Conservation (phyloP, 75 land plant genomes). For the Pinus tabuliformis region DNA sequence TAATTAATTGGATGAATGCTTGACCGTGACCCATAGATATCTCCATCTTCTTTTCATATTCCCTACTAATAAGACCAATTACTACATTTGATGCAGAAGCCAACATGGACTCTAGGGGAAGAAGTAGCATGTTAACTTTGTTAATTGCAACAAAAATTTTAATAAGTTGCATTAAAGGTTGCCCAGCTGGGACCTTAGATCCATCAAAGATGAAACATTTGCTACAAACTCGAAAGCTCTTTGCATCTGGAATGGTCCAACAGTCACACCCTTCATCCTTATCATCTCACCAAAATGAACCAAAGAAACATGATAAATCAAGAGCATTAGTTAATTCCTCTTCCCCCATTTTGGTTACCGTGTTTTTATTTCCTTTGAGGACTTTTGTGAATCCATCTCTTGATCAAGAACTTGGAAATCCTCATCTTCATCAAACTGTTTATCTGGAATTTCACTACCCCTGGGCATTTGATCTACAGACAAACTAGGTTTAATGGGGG, state of each 20-base stretch:
- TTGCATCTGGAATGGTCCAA: slow-evolving; percentile 75
- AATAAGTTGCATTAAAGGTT: slow-evolving; percentile 80
- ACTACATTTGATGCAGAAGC: slow-evolving; percentile 61
- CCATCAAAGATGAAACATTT: slow-evolving; percentile 61
- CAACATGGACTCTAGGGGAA: slow-evolving; percentile 79
- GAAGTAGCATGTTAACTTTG: slow-evolving; percentile 43
- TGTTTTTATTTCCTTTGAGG: slow-evolving; percentile 27
- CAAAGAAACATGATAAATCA: slow-evolving; percentile 70
- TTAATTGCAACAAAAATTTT: no score
- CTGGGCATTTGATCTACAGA: slow-evolving; percentile 42
- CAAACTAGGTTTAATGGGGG: slow-evolving; percentile 16
- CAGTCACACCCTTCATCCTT: slow-evolving; percentile 63
- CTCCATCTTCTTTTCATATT: slow-evolving; percentile 40
- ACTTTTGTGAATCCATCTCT: slow-evolving; percentile 18
- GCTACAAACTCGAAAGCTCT: slow-evolving; percentile 83
- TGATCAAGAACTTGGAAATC: slow-evolving; percentile 53
- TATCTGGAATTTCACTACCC: slow-evolving; percentile 46
- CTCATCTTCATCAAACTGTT: slow-evolving; percentile 87
- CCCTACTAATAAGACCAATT: slow-evolving; percentile 46
- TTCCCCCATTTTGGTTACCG: slow-evolving; percentile 25
- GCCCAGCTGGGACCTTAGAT: slow-evolving; percentile 83
- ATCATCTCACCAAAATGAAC: slow-evolving; percentile 60
- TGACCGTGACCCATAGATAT: slow-evolving; percentile 56
- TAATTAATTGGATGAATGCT: slow-evolving; percentile 65
- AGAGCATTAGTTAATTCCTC: slow-evolving; percentile 40